These are phyloP conservation scores for Chrysanthemum lavandulifolium DNA, from an alignment of 129 eudicot genomes.

Conservation along the genomic window DNA sequence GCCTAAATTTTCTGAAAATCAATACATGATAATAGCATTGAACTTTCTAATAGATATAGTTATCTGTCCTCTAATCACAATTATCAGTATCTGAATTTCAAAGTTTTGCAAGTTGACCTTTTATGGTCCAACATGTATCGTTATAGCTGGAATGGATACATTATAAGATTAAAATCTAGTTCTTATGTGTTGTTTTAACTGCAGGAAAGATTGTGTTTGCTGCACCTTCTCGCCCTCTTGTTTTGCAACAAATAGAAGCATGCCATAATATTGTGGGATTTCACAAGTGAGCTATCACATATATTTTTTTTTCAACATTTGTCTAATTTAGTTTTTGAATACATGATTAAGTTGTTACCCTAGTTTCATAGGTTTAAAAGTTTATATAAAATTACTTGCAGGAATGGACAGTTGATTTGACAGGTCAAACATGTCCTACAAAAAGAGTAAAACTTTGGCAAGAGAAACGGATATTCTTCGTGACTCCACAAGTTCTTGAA, in stretches of 20 bases:
- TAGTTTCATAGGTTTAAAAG: conserved; percentile 22
- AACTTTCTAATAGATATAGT: neutral
- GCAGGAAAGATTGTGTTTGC: conserved; percentile 94
- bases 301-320: conserved; percentile 7
- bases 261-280: conserved; percentile 87
- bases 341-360: conserved; percentile 7
- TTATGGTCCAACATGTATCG: conserved; percentile 1
- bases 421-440: conserved; percentile 80
- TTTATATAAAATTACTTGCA: conserved; percentile 44
- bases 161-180: conserved; percentile 2
- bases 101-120: conserved; percentile 3
- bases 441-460: conserved; percentile 72
- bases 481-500: conserved; percentile 91
- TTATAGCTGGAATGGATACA: neutral
- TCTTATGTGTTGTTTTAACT: conserved; percentile 25
- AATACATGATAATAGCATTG: conserved; percentile 10
- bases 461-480: conserved; percentile 76
- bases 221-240: conserved; percentile 96
- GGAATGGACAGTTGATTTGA: conserved; percentile 92
- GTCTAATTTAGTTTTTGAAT: conserved; percentile 3
- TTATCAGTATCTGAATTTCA: neutral
- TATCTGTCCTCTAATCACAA: neutral
- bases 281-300: conserved; percentile 64
- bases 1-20: neutral
- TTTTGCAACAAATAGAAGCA: conserved; percentile 91